phyloP scores from a whole-genome alignment of 805 yeast genomes.

The Cyberlindnera subsufficiens region DNA sequence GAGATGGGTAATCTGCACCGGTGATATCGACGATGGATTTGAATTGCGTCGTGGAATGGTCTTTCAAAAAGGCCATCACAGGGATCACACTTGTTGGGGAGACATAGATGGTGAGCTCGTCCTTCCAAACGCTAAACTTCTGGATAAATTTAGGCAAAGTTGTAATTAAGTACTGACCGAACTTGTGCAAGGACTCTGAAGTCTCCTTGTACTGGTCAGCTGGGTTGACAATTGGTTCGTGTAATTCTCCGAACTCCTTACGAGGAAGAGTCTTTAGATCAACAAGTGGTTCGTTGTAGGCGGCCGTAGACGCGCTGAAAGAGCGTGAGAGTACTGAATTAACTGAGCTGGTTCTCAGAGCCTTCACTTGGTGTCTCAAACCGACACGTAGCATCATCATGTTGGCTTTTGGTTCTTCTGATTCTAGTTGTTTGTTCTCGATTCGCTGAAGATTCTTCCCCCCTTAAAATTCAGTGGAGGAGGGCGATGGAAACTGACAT shows the following conservation, averaged over 20 bases:
- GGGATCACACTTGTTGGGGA: constrained; percentile 75
- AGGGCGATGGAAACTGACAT: too few species aligned
- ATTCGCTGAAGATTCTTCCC: too few species aligned
- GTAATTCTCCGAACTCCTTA: constrained; percentile 18
- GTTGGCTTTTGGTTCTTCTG: too few species aligned
- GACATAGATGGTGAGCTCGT: constrained; percentile 70
- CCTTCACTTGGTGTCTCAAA: too few species aligned
- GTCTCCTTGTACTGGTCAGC: constrained; percentile 67
- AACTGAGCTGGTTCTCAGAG: too few species aligned
- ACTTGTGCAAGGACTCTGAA: constrained; percentile 68
- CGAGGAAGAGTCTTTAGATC: constrained; percentile 20
- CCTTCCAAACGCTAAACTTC: constrained; percentile 86
- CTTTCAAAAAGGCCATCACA: constrained; percentile 60
- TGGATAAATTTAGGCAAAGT: constrained; percentile 78
- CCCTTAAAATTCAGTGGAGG: too few species aligned
- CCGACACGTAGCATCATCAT: too few species aligned
- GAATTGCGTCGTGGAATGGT: constrained; percentile 79
- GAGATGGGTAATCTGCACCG: constrained; percentile 80
- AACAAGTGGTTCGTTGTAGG: constrained; percentile 9
- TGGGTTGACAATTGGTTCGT: constrained; percentile 52
- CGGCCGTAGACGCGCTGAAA: background rate
- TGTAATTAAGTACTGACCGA: constrained; percentile 73
- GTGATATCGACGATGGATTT: constrained; percentile 77
- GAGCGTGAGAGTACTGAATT: too few species aligned
- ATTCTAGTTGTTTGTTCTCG: too few species aligned